These are phyloP conservation scores for Magnolia sinica DNA, from an alignment of 164 flowering plant genomes.

Conservation along the genomic window DNA sequence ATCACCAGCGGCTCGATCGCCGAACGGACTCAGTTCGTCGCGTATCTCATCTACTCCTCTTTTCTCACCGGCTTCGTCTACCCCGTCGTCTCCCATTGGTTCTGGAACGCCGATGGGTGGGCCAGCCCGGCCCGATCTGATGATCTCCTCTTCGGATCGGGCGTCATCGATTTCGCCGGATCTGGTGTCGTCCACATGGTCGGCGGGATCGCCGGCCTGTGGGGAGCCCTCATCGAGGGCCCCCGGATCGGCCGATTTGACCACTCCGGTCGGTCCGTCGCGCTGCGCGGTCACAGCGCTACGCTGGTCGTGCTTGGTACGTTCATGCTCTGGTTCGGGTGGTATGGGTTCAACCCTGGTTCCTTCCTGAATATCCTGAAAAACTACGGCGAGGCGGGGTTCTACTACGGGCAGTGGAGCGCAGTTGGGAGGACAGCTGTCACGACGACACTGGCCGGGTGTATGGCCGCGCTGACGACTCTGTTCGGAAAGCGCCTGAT, in stretches of 20 bases:
- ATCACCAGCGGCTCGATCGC: constrained; percentile 79
- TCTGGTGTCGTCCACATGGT: constrained; percentile 79
- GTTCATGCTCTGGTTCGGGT: constrained; percentile 74
- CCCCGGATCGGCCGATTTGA: constrained; percentile 71
- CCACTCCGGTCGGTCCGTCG: constrained; percentile 38
- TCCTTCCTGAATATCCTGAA: constrained; percentile 47
- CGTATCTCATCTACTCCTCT: constrained; percentile 63
- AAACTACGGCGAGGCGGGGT: constrained; percentile 28
- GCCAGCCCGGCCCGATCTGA: constrained; percentile 35
- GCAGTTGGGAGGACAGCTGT: constrained; percentile 71
- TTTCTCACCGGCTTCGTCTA: constrained; percentile 75
- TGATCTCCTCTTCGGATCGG: constrained; percentile 45
- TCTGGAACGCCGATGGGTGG: constrained; percentile 81
- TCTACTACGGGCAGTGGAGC: constrained; percentile 63
- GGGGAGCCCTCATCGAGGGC: constrained; percentile 77
- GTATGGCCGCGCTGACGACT: constrained; percentile 64
- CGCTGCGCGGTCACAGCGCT: constrained; percentile 65
- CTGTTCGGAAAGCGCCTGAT: constrained; percentile 56
- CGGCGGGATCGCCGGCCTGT: constrained; percentile 69
- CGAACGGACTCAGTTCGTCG: constrained; percentile 74
- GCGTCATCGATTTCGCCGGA: constrained; percentile 75
- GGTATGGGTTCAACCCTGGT: constrained; percentile 88
- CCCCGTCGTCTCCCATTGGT: constrained; percentile 76
- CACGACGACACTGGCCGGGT: constrained; percentile 73
- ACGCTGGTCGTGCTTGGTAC: constrained; percentile 68